These are phyloP conservation scores for Ceratobasidium sp. DNA, from an alignment of 1,284 basidiomycete genomes.

Conservation along the genomic window DNA sequence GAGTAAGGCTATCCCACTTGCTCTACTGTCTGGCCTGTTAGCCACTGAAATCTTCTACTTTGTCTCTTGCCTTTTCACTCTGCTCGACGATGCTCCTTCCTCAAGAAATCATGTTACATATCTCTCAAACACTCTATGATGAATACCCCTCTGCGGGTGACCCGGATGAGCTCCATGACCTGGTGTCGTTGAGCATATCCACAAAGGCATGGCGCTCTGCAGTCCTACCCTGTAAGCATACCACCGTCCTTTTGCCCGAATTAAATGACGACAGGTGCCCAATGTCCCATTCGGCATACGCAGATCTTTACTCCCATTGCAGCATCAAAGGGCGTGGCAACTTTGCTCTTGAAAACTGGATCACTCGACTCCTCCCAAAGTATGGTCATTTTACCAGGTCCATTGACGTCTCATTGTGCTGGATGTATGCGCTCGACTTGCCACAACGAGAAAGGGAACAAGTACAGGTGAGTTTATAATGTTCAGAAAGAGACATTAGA, in stretches of 20 bases:
- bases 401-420: conserved; percentile 1
- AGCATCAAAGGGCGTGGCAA: background rate
- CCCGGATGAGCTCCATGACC: background rate
- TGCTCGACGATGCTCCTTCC: background rate
- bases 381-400: conserved; percentile 4
- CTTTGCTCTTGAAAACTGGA: conserved; percentile 7
- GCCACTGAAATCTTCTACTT: too few relatives aligned
- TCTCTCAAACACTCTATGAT: background rate
- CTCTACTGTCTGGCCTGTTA: too few relatives aligned
- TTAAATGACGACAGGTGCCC: background rate
- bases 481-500: too few relatives aligned
- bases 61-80: background rate
- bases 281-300: too few relatives aligned
- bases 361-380: background rate
- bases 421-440: background rate
- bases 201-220: background rate
- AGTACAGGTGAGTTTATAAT: conserved; percentile 11
- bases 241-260: background rate
- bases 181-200: background rate
- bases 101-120: background rate
- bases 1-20: too few relatives aligned
- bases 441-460: background rate
- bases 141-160: background rate
- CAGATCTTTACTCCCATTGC: conserved; percentile 10
- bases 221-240: conserved; percentile 1